A percentile compares a stretch with the other conserved stretches of the same genome.
Conservation (phyloP, 768 basidiomycete species). For the Stropharia rugosoannulata region DNA sequence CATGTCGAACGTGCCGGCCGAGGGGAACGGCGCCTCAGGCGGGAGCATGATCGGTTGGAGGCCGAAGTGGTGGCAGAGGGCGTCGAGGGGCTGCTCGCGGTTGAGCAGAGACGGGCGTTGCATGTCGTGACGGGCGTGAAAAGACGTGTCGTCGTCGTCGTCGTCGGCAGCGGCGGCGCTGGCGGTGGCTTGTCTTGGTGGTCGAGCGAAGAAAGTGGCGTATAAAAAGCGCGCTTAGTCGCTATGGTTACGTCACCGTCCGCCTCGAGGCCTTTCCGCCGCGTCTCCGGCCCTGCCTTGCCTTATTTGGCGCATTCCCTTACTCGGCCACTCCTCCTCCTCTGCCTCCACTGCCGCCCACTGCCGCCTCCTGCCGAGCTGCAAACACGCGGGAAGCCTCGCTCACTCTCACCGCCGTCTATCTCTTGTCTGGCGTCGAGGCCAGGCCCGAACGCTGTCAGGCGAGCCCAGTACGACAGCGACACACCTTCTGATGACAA, state of each 20-base stretch:
- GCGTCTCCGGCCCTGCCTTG: neutral
- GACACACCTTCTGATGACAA: too few relatives aligned
- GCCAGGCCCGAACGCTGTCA: too few relatives aligned
- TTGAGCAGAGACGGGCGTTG: conserved; percentile 31
- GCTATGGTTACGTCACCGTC: neutral
- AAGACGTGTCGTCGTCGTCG: too few relatives aligned
- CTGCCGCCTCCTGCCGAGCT: neutral
- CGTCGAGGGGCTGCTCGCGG: conserved; percentile 32
- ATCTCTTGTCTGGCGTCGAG: too few relatives aligned
- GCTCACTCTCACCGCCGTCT: too few relatives aligned
- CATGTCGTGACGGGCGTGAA: conserved; percentile 16
- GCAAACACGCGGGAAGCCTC: too few relatives aligned
- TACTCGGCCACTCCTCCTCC: neutral
- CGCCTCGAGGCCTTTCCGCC: neutral
- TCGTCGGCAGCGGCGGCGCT: too few relatives aligned
- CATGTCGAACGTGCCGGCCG: conserved; percentile 47
- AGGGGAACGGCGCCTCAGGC: conserved; percentile 12
- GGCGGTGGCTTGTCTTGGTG: neutral
- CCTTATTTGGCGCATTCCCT: neutral
- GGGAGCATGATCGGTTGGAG: conserved; percentile 20
- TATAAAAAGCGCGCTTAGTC: conserved; percentile 2
- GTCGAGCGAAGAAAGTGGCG: conserved; percentile 1
- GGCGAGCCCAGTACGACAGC: too few relatives aligned
- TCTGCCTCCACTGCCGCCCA: too few relatives aligned
- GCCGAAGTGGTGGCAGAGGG: conserved; percentile 45